A percentile compares a stretch with the other conserved stretches of the same genome.
phyloP scores from a whole-genome alignment of 768 basidiomycete species.

The Crucibulum laeve region DNA sequence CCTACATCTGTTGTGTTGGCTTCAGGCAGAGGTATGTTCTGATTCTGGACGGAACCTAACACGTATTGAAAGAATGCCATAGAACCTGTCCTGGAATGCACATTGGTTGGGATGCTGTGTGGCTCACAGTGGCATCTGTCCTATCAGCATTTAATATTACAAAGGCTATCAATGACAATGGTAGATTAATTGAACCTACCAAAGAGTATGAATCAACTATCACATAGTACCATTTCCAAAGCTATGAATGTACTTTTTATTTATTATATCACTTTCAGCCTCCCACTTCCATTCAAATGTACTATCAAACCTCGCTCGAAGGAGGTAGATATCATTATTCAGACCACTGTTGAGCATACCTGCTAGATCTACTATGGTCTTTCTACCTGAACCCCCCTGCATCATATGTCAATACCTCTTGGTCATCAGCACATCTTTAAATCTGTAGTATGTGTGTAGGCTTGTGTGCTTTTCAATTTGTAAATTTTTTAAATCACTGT shows the following conservation, averaged over 20 bases:
- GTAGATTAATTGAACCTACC: constrained; percentile 2
- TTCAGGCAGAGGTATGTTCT: background rate
- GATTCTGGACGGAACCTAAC: background rate
- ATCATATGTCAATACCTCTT: background rate
- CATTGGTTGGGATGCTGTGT: background rate
- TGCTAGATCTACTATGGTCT: background rate
- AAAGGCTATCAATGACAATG: constrained; percentile 5
- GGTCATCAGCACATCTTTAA: too few species aligned
- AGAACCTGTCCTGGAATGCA: constrained; percentile 5
- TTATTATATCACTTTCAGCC: background rate
- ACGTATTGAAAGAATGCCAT: background rate
- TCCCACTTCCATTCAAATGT: constrained; percentile 1
- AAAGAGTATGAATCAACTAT: constrained; percentile 7
- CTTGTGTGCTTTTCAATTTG: too few species aligned
- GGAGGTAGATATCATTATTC: background rate
- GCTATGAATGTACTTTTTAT: background rate
- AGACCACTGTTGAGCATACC: background rate
- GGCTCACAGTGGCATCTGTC: constrained; percentile 5
- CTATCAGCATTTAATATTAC: constrained; percentile 4
- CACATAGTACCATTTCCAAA: constrained; percentile 1
- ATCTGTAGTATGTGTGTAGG: too few species aligned
- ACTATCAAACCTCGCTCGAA: constrained; percentile 4
- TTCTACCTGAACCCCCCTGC: background rate
- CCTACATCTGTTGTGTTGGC: background rate
- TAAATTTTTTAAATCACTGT: too few species aligned